Percentiles rank a stretch among this genome's conserved stretches.
These are phyloP conservation scores for Ilex paraguariensis DNA, from an alignment of 305 asterid species.

Conservation along the genomic window DNA sequence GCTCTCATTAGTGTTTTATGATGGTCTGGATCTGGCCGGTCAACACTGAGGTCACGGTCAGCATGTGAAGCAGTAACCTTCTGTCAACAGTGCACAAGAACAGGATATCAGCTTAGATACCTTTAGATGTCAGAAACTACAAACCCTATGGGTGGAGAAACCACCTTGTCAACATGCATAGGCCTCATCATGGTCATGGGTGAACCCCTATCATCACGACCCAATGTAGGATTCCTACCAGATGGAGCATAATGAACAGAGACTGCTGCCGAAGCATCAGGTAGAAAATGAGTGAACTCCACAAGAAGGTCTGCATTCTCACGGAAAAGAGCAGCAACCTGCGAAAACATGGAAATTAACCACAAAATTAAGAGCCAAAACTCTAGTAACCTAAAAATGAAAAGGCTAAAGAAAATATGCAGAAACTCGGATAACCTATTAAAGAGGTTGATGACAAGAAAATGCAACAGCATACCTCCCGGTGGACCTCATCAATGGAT, in stretches of 20 bases:
- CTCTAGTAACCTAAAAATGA: neutral
- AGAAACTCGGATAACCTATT: conserved; percentile 6
- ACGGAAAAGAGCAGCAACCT: conserved; percentile 85
- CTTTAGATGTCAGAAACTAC: conserved; percentile 12
- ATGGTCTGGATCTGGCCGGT: conserved; percentile 39
- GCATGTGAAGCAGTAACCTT: conserved; percentile 44
- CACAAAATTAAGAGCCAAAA: neutral
- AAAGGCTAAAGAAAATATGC: neutral
- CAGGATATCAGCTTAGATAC: conserved; percentile 11
- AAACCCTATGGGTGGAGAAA: conserved; percentile 17
- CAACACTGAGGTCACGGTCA: conserved; percentile 38
- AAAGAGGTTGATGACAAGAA: conserved; percentile 12
- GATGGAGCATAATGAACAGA: conserved; percentile 40
- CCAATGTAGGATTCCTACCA: conserved; percentile 41
- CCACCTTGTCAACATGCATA: conserved; percentile 61
- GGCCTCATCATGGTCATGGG: conserved; percentile 45
- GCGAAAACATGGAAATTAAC: conserved; percentile 20
- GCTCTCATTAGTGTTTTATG: conserved; percentile 21
- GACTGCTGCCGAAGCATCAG: conserved; percentile 64
- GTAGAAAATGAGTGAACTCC: conserved; percentile 91
- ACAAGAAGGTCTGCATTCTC: conserved; percentile 87
- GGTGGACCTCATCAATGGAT: conserved; percentile 72
- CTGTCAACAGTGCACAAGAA: conserved; percentile 35
- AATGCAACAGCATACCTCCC: conserved; percentile 48
- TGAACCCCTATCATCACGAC: conserved; percentile 56